Evolutionary conservation across 371 early-diverging fungal genomes (phyloP).

Genomic region (Syncephalastrum contaminatum): DNA sequence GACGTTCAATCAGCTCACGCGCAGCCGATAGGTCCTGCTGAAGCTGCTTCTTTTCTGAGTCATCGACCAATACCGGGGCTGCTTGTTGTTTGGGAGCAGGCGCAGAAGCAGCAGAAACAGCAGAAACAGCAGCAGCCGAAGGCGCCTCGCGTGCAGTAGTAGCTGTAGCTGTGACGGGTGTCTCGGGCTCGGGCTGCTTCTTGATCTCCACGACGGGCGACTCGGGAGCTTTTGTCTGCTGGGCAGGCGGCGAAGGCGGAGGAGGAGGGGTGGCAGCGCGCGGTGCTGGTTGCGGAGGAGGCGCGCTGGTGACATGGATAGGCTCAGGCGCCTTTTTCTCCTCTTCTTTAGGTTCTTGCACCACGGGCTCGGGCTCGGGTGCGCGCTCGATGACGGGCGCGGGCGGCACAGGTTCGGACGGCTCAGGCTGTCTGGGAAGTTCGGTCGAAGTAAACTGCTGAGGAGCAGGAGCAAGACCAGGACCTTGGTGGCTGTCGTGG

Average conservation of each 20-base stretch:
- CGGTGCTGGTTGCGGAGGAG: conserved; percentile 15
- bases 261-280: neutral
- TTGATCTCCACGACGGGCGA: neutral
- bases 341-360: neutral
- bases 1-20: conserved; percentile 20
- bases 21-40: conserved; percentile 20
- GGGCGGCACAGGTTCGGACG: conserved; percentile 1
- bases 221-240: neutral
- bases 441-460: too few species aligned
- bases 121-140: conserved; percentile 9
- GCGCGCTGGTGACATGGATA: neutral
- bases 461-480: conserved; percentile 4
- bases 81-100: neutral
- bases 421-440: neutral
- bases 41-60: conserved; percentile 22
- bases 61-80: conserved; percentile 5
- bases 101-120: conserved; percentile 2
- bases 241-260: neutral
- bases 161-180: conserved; percentile 10
- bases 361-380: too few species aligned
- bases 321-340: conserved; percentile 1
- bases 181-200: conserved; percentile 7
- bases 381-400: neutral
- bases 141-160: neutral
- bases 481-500: conserved; percentile 1